Conservation (phyloP, 192 early-diverging fungal genomes). For the Phycomyces blakesleeanus region DNA sequence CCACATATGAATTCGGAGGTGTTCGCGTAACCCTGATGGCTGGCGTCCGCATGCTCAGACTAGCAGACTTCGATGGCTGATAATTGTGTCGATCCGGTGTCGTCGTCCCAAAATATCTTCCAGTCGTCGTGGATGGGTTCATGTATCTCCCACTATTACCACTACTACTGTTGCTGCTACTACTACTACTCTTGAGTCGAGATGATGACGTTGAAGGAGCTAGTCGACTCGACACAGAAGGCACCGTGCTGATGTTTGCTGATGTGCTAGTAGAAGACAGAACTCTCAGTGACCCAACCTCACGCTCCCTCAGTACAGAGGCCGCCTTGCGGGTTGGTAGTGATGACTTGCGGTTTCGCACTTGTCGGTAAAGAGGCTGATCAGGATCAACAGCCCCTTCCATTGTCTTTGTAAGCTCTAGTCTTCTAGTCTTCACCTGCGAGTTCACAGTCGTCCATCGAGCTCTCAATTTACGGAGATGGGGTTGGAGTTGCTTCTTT, state of each 20-base stretch:
- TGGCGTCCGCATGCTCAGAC: neutral
- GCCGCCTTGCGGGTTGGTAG: constrained; percentile 27
- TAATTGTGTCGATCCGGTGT: too few species aligned
- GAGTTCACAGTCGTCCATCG: constrained; percentile 9
- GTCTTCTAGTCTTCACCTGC: constrained; percentile 11
- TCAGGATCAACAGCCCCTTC: constrained; percentile 12
- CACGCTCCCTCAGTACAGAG: constrained; percentile 17
- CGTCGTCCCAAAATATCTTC: too few species aligned
- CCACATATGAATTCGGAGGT: constrained; percentile 26
- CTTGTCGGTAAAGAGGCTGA: neutral
- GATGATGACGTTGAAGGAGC: constrained; percentile 4
- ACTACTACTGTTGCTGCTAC: neutral
- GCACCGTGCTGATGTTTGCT: neutral
- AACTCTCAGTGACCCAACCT: constrained; percentile 6
- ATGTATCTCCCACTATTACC: constrained; percentile 6
- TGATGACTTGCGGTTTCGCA: constrained; percentile 23
- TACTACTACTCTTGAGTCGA: neutral
- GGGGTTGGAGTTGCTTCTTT: neutral
- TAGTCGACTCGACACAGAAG: constrained; percentile 2
- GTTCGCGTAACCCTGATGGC: constrained; percentile 6
- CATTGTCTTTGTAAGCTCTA: constrained; percentile 10
- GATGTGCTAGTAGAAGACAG: constrained; percentile 5
- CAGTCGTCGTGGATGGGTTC: neutral
- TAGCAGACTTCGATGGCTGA: constrained; percentile 17
- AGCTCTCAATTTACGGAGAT: constrained; percentile 3